Conservation (phyloP, 2,329 filamentous ascomycete species). For the Emericellopsis cladophorae region DNA sequence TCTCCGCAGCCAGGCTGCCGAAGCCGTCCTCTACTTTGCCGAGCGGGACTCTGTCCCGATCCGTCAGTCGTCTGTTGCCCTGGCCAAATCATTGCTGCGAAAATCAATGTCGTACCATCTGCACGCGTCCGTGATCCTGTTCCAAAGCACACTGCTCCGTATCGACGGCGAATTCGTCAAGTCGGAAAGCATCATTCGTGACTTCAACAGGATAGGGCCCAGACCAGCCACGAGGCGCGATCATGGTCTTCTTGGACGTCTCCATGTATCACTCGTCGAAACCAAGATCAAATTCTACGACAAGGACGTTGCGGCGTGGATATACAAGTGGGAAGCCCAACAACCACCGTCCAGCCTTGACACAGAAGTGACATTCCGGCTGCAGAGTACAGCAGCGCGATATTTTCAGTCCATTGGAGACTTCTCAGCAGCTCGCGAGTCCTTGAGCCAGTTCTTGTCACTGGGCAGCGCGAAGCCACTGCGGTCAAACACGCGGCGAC, state of each 20-base stretch:
- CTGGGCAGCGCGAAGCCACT: constrained; percentile 12
- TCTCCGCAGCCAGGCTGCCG: constrained; percentile 9
- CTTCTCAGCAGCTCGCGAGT: constrained; percentile 13
- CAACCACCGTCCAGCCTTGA: constrained; percentile 16
- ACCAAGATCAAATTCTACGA: constrained; percentile 20
- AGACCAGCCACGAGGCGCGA: constrained; percentile 9
- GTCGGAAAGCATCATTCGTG: constrained; percentile 11
- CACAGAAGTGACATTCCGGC: constrained; percentile 17
- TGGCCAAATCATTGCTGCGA: constrained; percentile 10
- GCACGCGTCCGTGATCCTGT: constrained; percentile 15
- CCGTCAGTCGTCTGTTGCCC: constrained; percentile 10
- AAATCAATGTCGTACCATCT: constrained; percentile 17
- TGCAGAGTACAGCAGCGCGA: constrained; percentile 16
- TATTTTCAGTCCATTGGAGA: constrained; percentile 20
- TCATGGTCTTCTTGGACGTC: constrained; percentile 14
- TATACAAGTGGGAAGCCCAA: constrained; percentile 16
- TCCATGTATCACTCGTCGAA: constrained; percentile 20
- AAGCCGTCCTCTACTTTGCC: constrained; percentile 15
- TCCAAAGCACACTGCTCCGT: constrained; percentile 17
- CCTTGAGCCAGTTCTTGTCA: constrained; percentile 16
- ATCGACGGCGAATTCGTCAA: constrained; percentile 12
- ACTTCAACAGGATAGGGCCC: constrained; percentile 9
- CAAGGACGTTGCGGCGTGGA: constrained; percentile 12
- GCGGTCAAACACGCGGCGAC: constrained; percentile 10
- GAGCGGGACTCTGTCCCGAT: constrained; percentile 15